Conservation (phyloP, 192 early-diverging fungal species). For the Coemansia sp. region DNA sequence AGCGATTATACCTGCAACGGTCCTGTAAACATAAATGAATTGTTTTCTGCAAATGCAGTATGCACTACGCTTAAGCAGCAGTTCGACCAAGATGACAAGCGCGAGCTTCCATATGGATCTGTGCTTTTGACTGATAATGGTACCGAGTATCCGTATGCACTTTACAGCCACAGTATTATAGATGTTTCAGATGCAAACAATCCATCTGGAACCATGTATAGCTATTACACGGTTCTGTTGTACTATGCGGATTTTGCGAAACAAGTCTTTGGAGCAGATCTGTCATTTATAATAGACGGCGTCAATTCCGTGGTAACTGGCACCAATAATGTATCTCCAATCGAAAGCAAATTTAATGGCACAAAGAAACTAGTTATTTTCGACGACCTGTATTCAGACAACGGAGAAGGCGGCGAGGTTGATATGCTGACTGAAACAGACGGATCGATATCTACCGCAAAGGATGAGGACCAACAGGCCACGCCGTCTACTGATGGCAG, state of each 20-base stretch:
- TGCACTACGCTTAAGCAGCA: neutral
- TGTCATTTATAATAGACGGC: neutral
- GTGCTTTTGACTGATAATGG: neutral
- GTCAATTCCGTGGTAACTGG: neutral
- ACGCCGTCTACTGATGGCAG: neutral
- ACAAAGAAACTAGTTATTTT: neutral
- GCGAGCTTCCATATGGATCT: neutral
- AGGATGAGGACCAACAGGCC: no score
- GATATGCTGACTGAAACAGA: no score
- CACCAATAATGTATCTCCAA: neutral
- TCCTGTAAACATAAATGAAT: neutral
- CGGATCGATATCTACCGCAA: no score
- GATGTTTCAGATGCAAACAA: neutral
- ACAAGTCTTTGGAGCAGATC: neutral
- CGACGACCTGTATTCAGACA: neutral
- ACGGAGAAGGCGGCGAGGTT: neutral
- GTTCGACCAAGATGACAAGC: neutral
- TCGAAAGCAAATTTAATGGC: neutral
- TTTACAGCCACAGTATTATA: constrained; percentile 2
- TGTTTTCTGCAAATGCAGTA: neutral
- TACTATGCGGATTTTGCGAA: constrained; percentile 1
- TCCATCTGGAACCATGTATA: neutral
- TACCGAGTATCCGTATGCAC: neutral
- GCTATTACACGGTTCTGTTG: constrained; percentile 2
- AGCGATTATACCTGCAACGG: neutral